A percentile compares a stretch with the other conserved stretches of the same genome.
phyloP scores from a whole-genome alignment of 108 stramenopile genomes.

The Skeletonema grethae region DNA sequence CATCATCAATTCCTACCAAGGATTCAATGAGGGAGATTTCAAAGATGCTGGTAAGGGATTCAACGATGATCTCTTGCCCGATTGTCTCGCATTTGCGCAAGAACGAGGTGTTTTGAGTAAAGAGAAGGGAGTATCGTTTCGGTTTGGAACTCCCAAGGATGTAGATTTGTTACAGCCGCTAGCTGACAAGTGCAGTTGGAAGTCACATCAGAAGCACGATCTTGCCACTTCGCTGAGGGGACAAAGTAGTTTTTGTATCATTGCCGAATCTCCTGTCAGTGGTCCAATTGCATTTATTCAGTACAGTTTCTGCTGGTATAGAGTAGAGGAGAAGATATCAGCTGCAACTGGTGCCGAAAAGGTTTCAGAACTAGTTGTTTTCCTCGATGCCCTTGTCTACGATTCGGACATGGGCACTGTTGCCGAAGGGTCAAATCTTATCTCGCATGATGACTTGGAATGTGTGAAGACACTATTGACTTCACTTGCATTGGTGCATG shows the following conservation, averaged over 20 bases:
- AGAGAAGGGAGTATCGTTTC: slow-evolving; percentile 32
- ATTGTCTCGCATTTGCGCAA: slow-evolving; percentile 32
- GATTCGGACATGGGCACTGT: not conserved
- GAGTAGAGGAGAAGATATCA: slow-evolving; percentile 32
- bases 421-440: slow-evolving; percentile 5
- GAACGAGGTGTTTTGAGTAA: slow-evolving; percentile 23
- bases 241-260: slow-evolving; percentile 32
- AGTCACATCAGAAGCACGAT: slow-evolving; percentile 24
- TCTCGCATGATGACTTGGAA: slow-evolving; percentile 9
- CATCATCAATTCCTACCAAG: slow-evolving; percentile 32
- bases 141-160: slow-evolving; percentile 23
- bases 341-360: slow-evolving; percentile 26
- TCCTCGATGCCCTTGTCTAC: slow-evolving; percentile 55
- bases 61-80: slow-evolving; percentile 17
- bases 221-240: slow-evolving; percentile 29
- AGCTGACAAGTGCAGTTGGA: slow-evolving; percentile 31
- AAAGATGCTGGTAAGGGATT: slow-evolving; percentile 43
- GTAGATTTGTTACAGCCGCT: slow-evolving; percentile 12
- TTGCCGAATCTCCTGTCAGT: slow-evolving; percentile 32
- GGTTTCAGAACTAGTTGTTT: slow-evolving; percentile 62
- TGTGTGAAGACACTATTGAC: slow-evolving; percentile 42
- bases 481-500: slow-evolving; percentile 68
- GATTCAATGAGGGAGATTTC: slow-evolving; percentile 45
- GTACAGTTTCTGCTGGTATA: slow-evolving; percentile 58
- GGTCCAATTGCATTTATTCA: slow-evolving; percentile 35